These are phyloP conservation scores for Sphaerobolus stellatus DNA, from an alignment of 1,284 basidiomycete genomes.

Conservation along the genomic window DNA sequence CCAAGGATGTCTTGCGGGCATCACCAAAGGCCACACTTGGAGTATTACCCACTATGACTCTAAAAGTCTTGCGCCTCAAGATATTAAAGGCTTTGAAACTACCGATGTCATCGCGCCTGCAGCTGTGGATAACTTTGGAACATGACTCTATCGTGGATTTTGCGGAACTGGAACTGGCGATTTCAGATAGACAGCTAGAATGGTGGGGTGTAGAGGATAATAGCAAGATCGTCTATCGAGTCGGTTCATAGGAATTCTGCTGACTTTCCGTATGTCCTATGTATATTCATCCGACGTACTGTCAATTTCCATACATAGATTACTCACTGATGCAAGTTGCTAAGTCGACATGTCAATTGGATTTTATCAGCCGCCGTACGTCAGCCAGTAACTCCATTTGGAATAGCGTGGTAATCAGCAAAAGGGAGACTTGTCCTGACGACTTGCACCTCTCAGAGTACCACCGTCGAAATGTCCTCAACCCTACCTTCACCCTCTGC, in stretches of 20 bases:
- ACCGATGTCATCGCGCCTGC: conserved; percentile 25
- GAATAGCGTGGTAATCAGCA: too few relatives aligned
- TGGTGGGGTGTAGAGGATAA: conserved; percentile 74
- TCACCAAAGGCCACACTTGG: conserved; percentile 23
- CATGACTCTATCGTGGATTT: conserved; percentile 39
- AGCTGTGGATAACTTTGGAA: conserved; percentile 56
- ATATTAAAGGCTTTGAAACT: conserved; percentile 43
- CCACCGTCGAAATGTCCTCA: neutral
- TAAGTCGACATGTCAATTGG: too few relatives aligned
- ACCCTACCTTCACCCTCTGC: neutral
- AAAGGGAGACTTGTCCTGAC: too few relatives aligned
- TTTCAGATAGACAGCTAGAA: conserved; percentile 52
- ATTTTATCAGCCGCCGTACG: too few relatives aligned
- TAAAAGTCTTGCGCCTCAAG: conserved; percentile 56
- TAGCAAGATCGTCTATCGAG: conserved; percentile 45
- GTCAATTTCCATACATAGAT: too few relatives aligned
- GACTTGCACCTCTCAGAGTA: neutral
- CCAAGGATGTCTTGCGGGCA: neutral
- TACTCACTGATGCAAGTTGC: too few relatives aligned
- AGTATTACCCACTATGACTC: conserved; percentile 64
- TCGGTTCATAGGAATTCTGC: conserved; percentile 16
- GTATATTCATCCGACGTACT: too few relatives aligned
- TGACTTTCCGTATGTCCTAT: too few relatives aligned
- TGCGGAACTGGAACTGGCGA: conserved; percentile 43
- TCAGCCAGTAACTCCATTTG: too few relatives aligned